Base-by-base conservation (phyloP, 2,329 filamentous ascomycete species). In the Neobulgaria alba region DNA sequence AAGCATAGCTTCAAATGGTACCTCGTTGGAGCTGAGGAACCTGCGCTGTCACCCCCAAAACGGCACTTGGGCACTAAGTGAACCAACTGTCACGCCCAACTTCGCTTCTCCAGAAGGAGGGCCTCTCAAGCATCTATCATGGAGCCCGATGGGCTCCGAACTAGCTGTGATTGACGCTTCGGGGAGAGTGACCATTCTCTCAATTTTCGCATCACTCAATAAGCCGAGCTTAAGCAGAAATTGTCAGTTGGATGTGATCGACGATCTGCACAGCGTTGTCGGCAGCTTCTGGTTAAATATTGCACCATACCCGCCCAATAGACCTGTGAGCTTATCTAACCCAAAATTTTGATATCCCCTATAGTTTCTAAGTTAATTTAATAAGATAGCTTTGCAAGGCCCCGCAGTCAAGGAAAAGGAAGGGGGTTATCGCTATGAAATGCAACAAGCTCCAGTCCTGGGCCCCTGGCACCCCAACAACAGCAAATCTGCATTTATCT, bases 81-180 rank as follows among this genome's bases (percentile, higher is more conserved):
- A 85, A 45, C 75, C 84, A n/a, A 81, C 76, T 3, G 66, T 70
- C 1, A 72, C 82, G 41, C 61, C 69, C n/a, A 71, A 76, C 9
- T 69, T 87, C 47, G 68, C 73, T 12, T 72, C 75, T 33, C 67
- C 73, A n/a, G 68, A 75, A 33, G 73, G 77, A 19, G 77, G 77
- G 20, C 78, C 75, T 3, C 69, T 95, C 30, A 78, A 84, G 14
- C 89, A 95, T 62, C 64, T 98, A 8, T 80, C 77, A 38, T 96
- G 89, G 87, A 85, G 84, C 36, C 64, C 70, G 0, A 72, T 74
- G 4, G 82, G 77, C 26, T 79, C 81, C 2, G 92, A 96, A 52
- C 70, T 98, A 40, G 89, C 88, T 2, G 75, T 92, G 14, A 72
- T 92, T 44, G 90, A 96, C 61, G 73, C 79, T 19, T 76, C 78